Percentiles rank a stretch among this genome's conserved stretches.
Evolutionary conservation across 1,284 basidiomycete genomes (phyloP).

Genomic region (Megacollybia platyphylla): DNA sequence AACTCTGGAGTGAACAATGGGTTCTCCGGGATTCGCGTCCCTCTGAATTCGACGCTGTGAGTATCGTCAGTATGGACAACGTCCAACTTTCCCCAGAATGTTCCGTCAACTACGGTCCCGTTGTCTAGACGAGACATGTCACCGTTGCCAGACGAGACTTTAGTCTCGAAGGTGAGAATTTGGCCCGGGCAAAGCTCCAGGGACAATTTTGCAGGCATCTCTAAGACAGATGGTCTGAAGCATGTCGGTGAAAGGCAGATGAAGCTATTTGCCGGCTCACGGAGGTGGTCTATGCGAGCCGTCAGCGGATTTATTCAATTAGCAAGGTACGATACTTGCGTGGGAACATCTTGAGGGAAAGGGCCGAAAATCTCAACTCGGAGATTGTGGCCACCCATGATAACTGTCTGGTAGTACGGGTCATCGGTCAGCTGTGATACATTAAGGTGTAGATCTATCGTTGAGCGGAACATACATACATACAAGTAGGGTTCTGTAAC

Average conservation of each 20-base stretch:
- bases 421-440: constrained; percentile 53
- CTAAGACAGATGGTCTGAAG: constrained; percentile 63
- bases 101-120: constrained; percentile 67
- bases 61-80: constrained; percentile 65
- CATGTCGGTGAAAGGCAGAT: constrained; percentile 6
- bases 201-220: constrained; percentile 74
- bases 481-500: constrained; percentile 55
- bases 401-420: constrained; percentile 74
- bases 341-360: constrained; percentile 66
- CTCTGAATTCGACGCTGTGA: constrained; percentile 69
- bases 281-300: constrained; percentile 42
- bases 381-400: constrained; percentile 63
- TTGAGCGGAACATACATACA: constrained; percentile 42
- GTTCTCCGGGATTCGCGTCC: constrained; percentile 55
- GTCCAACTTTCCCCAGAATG: constrained; percentile 75
- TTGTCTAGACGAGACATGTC: constrained; percentile 84
- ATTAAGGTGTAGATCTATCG: not conserved
- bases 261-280: constrained; percentile 28
- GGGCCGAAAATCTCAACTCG: constrained; percentile 73
- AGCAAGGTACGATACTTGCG: constrained; percentile 35
- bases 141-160: constrained; percentile 60
- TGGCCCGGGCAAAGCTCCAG: constrained; percentile 66
- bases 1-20: constrained; percentile 40
- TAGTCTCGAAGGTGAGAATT: constrained; percentile 63
- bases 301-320: constrained; percentile 1